Conservation (phyloP, 345 rosid species). For the Eutrema yunnanense region DNA sequence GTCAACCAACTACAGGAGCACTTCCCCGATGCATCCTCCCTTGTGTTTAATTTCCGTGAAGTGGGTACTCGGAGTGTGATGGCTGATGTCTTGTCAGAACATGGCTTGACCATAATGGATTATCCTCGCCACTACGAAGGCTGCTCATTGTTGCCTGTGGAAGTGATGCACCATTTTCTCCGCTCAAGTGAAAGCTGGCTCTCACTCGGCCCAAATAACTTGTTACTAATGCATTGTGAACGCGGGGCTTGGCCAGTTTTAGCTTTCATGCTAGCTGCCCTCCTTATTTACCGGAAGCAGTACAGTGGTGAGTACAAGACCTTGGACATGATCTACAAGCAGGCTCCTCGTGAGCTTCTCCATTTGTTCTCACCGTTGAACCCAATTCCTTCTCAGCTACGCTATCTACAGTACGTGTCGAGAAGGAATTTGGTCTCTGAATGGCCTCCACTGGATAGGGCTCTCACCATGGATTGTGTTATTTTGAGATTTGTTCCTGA, state of each 20-base stretch:
- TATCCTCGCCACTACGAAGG: conserved; percentile 94
- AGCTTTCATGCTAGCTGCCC: conserved; percentile 79
- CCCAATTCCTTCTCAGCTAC: conserved; percentile 81
- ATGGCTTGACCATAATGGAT: conserved; percentile 90
- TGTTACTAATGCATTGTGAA: conserved; percentile 88
- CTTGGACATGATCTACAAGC: conserved; percentile 85
- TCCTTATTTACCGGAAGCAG: conserved; percentile 79
- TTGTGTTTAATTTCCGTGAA: conserved; percentile 90
- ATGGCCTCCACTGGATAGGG: conserved; percentile 96
- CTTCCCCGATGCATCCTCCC: conserved; percentile 68
- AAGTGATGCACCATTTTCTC: conserved; percentile 83
- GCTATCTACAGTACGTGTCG: conserved; percentile 83
- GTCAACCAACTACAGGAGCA: conserved; percentile 67
- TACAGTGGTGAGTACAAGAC: conserved; percentile 81
- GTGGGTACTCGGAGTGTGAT: conserved; percentile 52
- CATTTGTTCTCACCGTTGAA: conserved; percentile 67
- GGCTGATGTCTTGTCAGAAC: conserved; percentile 54
- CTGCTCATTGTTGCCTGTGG: conserved; percentile 77
- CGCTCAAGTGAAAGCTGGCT: conserved; percentile 97
- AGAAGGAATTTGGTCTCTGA: conserved; percentile 82
- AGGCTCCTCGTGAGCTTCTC: conserved; percentile 88
- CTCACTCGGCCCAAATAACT: conserved; percentile 66
- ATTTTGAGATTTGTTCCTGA: conserved; percentile 74
- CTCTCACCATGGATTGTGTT: conserved; percentile 82
- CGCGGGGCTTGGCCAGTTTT: conserved; percentile 84